These are phyloP conservation scores for Daldinia vernicosa DNA, from an alignment of 495 filamentous ascomycete genomes.

Conservation along the genomic window DNA sequence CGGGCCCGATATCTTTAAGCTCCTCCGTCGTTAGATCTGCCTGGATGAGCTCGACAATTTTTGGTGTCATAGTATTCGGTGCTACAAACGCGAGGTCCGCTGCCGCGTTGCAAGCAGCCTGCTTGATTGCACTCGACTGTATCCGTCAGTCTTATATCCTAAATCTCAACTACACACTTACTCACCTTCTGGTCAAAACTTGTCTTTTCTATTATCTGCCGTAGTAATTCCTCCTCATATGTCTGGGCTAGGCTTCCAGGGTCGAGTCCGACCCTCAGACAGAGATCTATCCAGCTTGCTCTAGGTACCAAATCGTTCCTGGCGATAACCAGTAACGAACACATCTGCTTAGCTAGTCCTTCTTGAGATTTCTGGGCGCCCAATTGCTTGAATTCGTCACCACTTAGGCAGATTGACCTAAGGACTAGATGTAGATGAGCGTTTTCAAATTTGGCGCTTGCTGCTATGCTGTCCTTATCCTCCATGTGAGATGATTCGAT, in stretches of 20 bases:
- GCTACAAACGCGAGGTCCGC: conserved; percentile 94
- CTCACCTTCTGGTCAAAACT: conserved; percentile 58
- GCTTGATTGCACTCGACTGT: conserved; percentile 58
- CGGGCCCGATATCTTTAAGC: conserved; percentile 75
- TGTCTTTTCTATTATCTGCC: conserved; percentile 60
- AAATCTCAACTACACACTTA: neutral
- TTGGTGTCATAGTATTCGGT: conserved; percentile 79
- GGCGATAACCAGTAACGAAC: conserved; percentile 79
- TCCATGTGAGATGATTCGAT: conserved; percentile 66
- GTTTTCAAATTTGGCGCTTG: conserved; percentile 71
- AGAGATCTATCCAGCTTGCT: conserved; percentile 86
- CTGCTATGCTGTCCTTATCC: conserved; percentile 81
- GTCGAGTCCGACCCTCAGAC: conserved; percentile 78
- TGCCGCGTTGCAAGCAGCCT: conserved; percentile 79
- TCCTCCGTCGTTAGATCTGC: conserved; percentile 73
- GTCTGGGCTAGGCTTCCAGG: conserved; percentile 77
- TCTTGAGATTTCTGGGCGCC: conserved; percentile 51
- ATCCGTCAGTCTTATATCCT: conserved; percentile 29
- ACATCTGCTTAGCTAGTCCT: conserved; percentile 68
- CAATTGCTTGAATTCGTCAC: conserved; percentile 51
- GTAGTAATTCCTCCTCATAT: conserved; percentile 55
- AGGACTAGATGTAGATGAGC: conserved; percentile 69
- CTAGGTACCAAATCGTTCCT: conserved; percentile 79
- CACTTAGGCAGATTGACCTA: conserved; percentile 71
- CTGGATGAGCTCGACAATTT: conserved; percentile 75